Conservation (phyloP, 2,329 filamentous ascomycete genomes). For the Alternaria tenuissima region DNA sequence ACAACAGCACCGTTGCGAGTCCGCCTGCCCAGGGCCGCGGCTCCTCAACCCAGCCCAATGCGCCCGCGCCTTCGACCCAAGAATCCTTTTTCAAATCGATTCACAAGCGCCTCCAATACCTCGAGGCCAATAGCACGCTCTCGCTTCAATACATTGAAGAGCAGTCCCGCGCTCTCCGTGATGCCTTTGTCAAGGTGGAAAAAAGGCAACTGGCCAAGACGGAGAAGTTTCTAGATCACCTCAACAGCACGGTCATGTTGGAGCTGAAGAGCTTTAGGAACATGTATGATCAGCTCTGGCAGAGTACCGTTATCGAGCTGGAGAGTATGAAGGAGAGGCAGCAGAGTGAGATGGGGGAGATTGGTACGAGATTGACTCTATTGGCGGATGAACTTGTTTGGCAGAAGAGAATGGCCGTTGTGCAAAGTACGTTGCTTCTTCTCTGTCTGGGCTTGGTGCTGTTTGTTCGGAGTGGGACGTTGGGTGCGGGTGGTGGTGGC, state of each 20-base stretch:
- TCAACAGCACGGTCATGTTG: slow-evolving; percentile 87
- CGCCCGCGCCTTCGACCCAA: slow-evolving; percentile 82
- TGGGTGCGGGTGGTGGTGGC: slow-evolving; percentile 20
- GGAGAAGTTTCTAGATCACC: slow-evolving; percentile 77
- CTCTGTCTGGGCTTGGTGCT: slow-evolving; percentile 88
- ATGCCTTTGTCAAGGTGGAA: slow-evolving; percentile 86
- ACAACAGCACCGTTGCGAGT: slow-evolving; percentile 29
- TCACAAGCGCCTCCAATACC: slow-evolving; percentile 87
- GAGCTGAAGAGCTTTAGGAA: slow-evolving; percentile 69
- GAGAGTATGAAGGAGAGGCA: slow-evolving; percentile 88
- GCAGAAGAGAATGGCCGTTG: slow-evolving; percentile 89
- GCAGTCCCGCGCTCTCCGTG: slow-evolving; percentile 87
- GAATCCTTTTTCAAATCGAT: slow-evolving; percentile 98
- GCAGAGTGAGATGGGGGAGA: slow-evolving; percentile 81
- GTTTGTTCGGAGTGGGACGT: slow-evolving; percentile 62
- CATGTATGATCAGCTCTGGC: slow-evolving; percentile 97
- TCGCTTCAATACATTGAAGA: slow-evolving; percentile 97
- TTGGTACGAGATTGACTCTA: slow-evolving; percentile 81
- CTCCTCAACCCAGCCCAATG: slow-evolving; percentile 56
- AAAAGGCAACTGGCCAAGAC: slow-evolving; percentile 87
- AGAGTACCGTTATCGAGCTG: slow-evolving; percentile 90
- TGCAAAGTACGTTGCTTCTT: slow-evolving; percentile 86
- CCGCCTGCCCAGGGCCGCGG: slow-evolving; percentile 31
- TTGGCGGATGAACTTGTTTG: slow-evolving; percentile 90
- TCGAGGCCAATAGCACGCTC: slow-evolving; percentile 91